These are phyloP conservation scores for Dichotomocladium elegans DNA, from an alignment of 371 early-diverging fungal species.

Conservation along the genomic window DNA sequence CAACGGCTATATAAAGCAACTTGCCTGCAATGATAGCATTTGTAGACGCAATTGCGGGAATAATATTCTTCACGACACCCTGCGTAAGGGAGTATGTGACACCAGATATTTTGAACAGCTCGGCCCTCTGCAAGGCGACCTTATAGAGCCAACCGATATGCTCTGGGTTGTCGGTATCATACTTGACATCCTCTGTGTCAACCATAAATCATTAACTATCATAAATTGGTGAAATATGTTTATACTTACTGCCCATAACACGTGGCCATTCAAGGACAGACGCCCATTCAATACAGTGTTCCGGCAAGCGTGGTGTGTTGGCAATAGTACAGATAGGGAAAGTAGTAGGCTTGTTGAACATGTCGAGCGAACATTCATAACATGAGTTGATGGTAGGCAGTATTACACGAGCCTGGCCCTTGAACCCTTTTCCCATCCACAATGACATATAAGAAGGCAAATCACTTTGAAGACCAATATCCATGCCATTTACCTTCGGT, in stretches of 20 bases:
- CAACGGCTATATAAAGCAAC: background rate
- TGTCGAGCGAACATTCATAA: slow-evolving; percentile 81
- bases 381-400: slow-evolving; percentile 78
- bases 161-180: slow-evolving; percentile 90
- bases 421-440: slow-evolving; percentile 57
- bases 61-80: slow-evolving; percentile 97
- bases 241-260: slow-evolving; percentile 55
- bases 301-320: slow-evolving; percentile 91
- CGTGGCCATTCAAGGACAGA: slow-evolving; percentile 90
- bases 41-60: slow-evolving; percentile 99
- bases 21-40: slow-evolving; percentile 97
- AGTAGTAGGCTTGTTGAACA: slow-evolving; percentile 78
- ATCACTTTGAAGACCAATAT: no score
- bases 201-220: no score
- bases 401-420: slow-evolving; percentile 92
- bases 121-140: slow-evolving; percentile 71
- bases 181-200: slow-evolving; percentile 54
- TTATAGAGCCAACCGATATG: slow-evolving; percentile 88
- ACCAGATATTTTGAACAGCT: slow-evolving; percentile 80
- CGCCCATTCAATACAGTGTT: slow-evolving; percentile 99
- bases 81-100: slow-evolving; percentile 91
- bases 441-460: no score
- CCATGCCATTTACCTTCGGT: slow-evolving; percentile 74
- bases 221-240: no score
- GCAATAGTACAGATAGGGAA: slow-evolving; percentile 99